These are phyloP conservation scores for Diutina rugosa DNA, from an alignment of 1,139 yeast genomes.

Conservation along the genomic window DNA sequence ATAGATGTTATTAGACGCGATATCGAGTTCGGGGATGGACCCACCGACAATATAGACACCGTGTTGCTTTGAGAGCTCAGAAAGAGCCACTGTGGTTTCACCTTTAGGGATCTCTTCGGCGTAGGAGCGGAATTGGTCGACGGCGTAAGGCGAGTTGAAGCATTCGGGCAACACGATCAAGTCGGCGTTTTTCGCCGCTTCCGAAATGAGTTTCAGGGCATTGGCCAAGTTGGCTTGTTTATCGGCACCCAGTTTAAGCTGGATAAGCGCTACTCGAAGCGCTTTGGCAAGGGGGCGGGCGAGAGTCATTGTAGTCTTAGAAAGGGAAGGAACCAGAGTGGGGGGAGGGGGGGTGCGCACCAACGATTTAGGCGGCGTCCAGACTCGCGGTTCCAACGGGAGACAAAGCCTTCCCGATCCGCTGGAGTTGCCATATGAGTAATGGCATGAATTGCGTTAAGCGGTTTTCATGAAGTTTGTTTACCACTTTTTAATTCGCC, in stretches of 20 bases:
- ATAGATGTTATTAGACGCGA: conserved; percentile 43
- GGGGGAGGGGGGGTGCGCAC: background rate
- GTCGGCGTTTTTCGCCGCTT: conserved; percentile 39
- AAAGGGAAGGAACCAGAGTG: background rate
- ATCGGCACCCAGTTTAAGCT: conserved; percentile 61
- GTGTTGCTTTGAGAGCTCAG: conserved; percentile 49
- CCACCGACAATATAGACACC: conserved; percentile 72
- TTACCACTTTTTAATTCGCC: too few relatives aligned
- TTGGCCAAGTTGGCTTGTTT: conserved; percentile 45
- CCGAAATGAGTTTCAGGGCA: conserved; percentile 34
- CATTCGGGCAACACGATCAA: conserved; percentile 79
- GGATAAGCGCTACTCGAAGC: conserved; percentile 61
- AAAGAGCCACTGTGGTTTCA: conserved; percentile 49
- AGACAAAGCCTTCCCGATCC: too few relatives aligned
- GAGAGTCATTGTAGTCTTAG: conserved; percentile 6
- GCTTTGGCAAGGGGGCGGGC: conserved; percentile 18
- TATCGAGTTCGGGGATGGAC: conserved; percentile 67
- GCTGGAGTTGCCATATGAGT: too few relatives aligned
- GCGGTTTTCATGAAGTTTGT: too few relatives aligned
- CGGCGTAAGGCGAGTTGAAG: conserved; percentile 91
- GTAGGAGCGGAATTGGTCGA: conserved; percentile 71
- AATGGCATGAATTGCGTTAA: too few relatives aligned
- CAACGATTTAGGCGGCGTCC: background rate
- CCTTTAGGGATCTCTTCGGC: conserved; percentile 69
- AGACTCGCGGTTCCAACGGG: background rate